Evolutionary conservation across 805 yeast genomes (phyloP).

Genomic region (Pichia californica): DNA sequence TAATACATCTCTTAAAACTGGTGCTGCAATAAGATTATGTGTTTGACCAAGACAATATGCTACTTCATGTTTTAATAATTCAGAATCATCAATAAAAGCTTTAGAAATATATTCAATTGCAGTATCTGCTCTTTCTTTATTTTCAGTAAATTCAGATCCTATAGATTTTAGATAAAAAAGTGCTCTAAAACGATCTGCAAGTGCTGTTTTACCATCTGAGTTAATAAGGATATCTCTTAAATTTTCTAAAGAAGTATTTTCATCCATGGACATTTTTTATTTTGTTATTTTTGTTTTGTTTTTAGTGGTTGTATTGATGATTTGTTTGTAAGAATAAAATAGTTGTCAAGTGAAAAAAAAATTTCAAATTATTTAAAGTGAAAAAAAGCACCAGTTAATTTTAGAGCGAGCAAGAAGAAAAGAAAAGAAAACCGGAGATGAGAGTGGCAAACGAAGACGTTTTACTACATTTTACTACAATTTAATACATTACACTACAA

Average conservation of each 20-base stretch:
- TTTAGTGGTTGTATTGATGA: neutral
- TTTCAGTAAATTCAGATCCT: conserved; percentile 63
- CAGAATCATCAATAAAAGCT: conserved; percentile 76
- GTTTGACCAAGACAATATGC: conserved; percentile 98
- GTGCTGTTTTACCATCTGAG: conserved; percentile 58
- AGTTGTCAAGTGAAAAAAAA: no score
- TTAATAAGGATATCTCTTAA: conserved; percentile 66
- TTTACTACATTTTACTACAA: no score
- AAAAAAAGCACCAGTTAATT: no score
- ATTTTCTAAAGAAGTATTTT: conserved; percentile 43
- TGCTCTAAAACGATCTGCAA: conserved; percentile 90
- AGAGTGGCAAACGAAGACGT: no score
- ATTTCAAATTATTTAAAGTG: no score
- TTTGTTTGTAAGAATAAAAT: neutral
- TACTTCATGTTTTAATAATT: conserved; percentile 92
- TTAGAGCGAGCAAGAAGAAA: no score
- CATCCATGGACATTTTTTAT: conserved; percentile 18
- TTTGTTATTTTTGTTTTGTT: neutral
- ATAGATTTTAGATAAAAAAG: conserved; percentile 82
- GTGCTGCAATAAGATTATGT: conserved; percentile 72
- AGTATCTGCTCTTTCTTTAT: conserved; percentile 46
- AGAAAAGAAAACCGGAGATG: no score
- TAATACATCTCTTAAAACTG: conserved; percentile 66
- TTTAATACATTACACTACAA: no score
- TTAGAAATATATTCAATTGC: conserved; percentile 82